phyloP scores from a whole-genome alignment of 1,284 basidiomycete species.

The Sporisorium scitamineum region DNA sequence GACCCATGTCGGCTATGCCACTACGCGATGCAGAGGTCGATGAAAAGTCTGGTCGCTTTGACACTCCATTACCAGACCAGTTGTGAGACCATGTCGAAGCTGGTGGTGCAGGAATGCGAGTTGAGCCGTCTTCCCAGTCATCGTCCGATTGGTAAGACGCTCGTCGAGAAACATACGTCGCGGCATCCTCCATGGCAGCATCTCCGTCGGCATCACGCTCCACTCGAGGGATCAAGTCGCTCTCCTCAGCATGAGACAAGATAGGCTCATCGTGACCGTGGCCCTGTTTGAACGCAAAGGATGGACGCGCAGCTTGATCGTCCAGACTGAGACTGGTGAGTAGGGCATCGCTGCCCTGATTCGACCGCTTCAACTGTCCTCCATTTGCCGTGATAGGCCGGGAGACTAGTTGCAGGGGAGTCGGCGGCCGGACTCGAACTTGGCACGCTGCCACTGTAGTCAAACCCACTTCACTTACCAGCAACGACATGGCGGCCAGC shows the following conservation, averaged over 20 bases:
- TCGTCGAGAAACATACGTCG: slow-evolving; percentile 19
- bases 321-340: slow-evolving; percentile 36
- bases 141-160: slow-evolving; percentile 23
- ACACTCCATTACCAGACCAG: slow-evolving; percentile 1
- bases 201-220: slow-evolving; percentile 39
- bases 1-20: background rate
- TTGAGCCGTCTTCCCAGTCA: slow-evolving; percentile 10
- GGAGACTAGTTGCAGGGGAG: slow-evolving; percentile 36
- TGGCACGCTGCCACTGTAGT: slow-evolving; percentile 13
- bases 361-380: background rate
- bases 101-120: background rate
- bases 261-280: background rate
- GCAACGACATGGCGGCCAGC: slow-evolving; percentile 6
- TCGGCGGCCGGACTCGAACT: slow-evolving; percentile 19
- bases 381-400: slow-evolving; percentile 15
- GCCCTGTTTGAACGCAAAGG: background rate
- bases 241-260: background rate
- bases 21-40: background rate
- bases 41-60: background rate
- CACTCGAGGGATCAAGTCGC: background rate
- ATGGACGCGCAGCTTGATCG: slow-evolving; percentile 7
- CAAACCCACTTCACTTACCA: slow-evolving; percentile 16
- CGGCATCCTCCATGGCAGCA: slow-evolving; percentile 41
- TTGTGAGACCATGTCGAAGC: slow-evolving; percentile 3
- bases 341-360: slow-evolving; percentile 9